Conservation (phyloP, 371 early-diverging fungal genomes). For the Mucor sp. region DNA sequence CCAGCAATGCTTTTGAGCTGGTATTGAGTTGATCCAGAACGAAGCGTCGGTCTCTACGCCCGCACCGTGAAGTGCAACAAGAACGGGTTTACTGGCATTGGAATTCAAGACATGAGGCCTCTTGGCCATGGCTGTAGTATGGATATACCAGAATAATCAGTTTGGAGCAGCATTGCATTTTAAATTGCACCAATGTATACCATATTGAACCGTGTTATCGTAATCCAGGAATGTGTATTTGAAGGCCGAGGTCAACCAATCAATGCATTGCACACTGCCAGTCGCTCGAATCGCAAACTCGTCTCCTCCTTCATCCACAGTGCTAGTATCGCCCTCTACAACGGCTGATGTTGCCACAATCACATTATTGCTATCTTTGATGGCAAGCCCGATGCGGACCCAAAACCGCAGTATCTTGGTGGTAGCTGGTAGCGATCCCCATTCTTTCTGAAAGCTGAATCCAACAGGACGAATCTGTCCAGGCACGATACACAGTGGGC, state of each 20-base stretch:
- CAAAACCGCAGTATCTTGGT: conserved; percentile 6
- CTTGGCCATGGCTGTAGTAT: conserved; percentile 25
- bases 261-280: conserved; percentile 8
- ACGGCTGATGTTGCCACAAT: not conserved
- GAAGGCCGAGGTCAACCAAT: conserved; percentile 18
- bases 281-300: conserved; percentile 16
- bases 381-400: conserved; percentile 14
- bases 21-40: conserved; percentile 61
- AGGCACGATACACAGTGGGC: not conserved
- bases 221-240: conserved; percentile 62
- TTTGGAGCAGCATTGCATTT: not conserved
- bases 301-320: not conserved
- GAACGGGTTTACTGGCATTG: conserved; percentile 45
- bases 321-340: not conserved
- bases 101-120: conserved; percentile 13
- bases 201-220: conserved; percentile 68
- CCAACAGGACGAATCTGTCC: conserved; percentile 23
- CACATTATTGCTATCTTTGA: conserved; percentile 3
- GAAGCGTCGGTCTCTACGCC: conserved; percentile 41
- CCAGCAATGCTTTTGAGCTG: conserved; percentile 56
- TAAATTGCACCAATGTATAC: conserved; percentile 17
- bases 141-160: too few species aligned
- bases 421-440: conserved; percentile 10
- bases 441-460: conserved; percentile 18
- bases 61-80: conserved; percentile 74